Percentiles rank a stretch among this genome's conserved stretches.
Conservation (phyloP, 495 filamentous ascomycete genomes). For the Penicillium herquei region DNA sequence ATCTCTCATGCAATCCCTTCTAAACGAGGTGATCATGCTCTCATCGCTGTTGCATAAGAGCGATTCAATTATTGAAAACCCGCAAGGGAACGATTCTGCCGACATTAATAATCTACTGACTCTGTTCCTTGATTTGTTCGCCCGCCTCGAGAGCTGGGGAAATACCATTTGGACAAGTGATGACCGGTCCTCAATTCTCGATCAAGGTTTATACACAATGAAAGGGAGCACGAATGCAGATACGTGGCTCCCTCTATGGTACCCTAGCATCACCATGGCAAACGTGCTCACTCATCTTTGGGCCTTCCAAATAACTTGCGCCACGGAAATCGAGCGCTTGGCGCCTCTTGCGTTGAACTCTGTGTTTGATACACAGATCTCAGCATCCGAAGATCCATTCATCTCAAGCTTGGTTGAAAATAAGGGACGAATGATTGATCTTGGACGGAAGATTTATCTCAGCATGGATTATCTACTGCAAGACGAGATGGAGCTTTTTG, state of each 20-base stretch:
- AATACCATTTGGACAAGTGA: neutral
- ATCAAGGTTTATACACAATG: too few species aligned
- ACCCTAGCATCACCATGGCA: conserved; percentile 32
- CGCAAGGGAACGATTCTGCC: neutral
- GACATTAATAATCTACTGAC: neutral
- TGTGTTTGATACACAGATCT: too few species aligned
- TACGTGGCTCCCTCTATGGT: conserved; percentile 22
- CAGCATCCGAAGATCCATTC: neutral
- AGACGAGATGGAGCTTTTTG: conserved; percentile 42
- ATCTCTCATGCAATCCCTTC: conserved; percentile 29
- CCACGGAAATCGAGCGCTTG: conserved; percentile 24
- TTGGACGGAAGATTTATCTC: conserved; percentile 25
- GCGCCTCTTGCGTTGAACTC: neutral
- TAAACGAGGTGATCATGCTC: conserved; percentile 25
- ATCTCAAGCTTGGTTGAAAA: neutral
- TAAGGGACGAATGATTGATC: neutral
- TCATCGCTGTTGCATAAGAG: conserved; percentile 24
- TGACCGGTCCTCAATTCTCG: neutral
- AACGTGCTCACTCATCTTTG: conserved; percentile 36
- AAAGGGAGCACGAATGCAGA: neutral
- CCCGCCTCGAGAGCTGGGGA: neutral
- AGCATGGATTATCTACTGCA: conserved; percentile 40
- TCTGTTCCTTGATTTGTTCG: neutral
- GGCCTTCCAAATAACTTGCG: conserved; percentile 34
- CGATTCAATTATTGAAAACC: conserved; percentile 4